Base-by-base conservation (phyloP, 352 stramenopile species). In the Aphanomyces stellatus region DNA sequence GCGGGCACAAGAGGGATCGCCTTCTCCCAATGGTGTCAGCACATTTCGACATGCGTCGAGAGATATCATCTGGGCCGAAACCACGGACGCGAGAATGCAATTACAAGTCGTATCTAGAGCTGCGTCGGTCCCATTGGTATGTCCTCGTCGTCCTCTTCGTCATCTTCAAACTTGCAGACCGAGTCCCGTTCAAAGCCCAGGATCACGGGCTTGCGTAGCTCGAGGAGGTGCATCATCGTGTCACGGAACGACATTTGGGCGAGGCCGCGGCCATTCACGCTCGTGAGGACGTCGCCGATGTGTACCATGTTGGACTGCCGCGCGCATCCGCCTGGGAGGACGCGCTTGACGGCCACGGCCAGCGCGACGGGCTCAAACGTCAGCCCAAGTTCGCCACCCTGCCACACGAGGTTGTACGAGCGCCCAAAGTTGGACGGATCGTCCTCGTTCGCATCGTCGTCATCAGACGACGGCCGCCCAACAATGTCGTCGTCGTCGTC, bases 361-460 rank as follows among this genome's bases (percentile, higher is more conserved):
- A 27, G 31, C 1, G 15, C 60, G 19, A 11, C 28, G 31, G 1
- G 30, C 37, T 59, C 60, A 3, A 67, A 59, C 43, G 60, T 67
- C 28, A 67, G 33, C 4, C 60, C 60, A 22, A 67, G 60, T 25
- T 43, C 30, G 17, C 60, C 60, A 8, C 48, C 60, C 11, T 51
- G 60, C 60, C 60, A 67, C 49, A 67, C 60, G 19, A 67, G 15
- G 31, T 42, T 43, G 49, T 43, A 46, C 33, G 60, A 51, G 4
- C 37, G 28, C 3, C 7, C 34, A 35, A 51, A 33, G 10, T 28
- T 42, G 19, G 30, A 19, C 10, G 34, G 13, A 41, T 24, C n/a
- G 30, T 13, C 22, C 2, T 25, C 43, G 49, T 19, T 11, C 22
- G 17, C 19, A 37, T 7, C 37, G 37, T 11, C 13, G 19, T 57